These are phyloP conservation scores for Ogataea methylovora DNA, from an alignment of 805 yeast species.

Conservation along the genomic window DNA sequence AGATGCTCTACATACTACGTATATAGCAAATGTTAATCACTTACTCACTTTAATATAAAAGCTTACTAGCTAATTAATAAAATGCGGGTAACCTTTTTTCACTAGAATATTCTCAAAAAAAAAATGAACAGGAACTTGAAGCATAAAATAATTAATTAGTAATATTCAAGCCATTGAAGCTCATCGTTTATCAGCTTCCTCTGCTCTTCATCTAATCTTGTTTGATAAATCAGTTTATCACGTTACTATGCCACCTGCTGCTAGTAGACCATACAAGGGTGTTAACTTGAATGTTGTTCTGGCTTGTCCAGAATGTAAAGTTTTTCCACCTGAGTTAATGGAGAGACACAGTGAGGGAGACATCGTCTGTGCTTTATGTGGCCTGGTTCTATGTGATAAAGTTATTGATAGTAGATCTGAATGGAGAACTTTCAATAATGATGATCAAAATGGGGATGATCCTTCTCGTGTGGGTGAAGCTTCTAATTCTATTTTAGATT, in stretches of 20 bases:
- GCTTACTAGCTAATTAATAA: no score
- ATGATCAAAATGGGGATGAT: slow-evolving; percentile 96
- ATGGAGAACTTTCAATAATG: slow-evolving; percentile 98
- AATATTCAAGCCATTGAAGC: no score
- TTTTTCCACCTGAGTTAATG: slow-evolving; percentile 89
- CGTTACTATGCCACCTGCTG: slow-evolving; percentile 5
- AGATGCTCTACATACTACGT: no score
- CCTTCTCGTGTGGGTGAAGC: slow-evolving; percentile 99
- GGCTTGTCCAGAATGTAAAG: slow-evolving; percentile 94
- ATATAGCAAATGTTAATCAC: no score
- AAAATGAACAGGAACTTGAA: no score
- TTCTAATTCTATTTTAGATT: slow-evolving; percentile 82
- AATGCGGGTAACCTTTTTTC: no score
- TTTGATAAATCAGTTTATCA: no score
- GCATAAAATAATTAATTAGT: no score
- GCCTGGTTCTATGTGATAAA: slow-evolving; percentile 84
- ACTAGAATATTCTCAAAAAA: no score
- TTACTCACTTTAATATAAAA: no score
- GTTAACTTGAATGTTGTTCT: slow-evolving; percentile 83
- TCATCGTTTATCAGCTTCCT: no score
- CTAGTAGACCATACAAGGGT: slow-evolving; percentile 34
- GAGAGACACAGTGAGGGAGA: slow-evolving; percentile 97
- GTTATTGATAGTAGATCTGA: slow-evolving; percentile 94
- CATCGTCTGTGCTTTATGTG: slow-evolving; percentile 97
- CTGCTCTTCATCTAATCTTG: no score